Evolutionary conservation across 495 filamentous ascomycete species (phyloP), one percentile per base, ranked within the genome.

Genomic region (Tetracladium marchalianum): DNA sequence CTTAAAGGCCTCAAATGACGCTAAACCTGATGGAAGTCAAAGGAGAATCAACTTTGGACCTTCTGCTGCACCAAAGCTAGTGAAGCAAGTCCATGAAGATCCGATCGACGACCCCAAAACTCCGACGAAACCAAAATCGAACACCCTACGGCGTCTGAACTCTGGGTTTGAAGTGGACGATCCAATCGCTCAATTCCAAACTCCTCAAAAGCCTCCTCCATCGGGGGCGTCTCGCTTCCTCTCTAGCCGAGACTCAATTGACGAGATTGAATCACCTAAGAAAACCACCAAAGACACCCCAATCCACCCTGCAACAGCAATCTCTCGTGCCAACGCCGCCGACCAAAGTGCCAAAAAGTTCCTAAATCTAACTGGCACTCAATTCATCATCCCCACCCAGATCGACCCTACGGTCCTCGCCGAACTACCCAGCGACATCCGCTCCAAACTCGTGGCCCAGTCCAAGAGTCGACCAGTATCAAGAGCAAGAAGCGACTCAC

Each of bases 331-430:
- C 15, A 72, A 70, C 10, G 70, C 77, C 24, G 67, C 69, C 31
- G 80, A 84, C 50, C 62, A 59, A 24, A 76, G 77, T 53, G 66
- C 75, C 49, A 71, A 70, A 24, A 82, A 77, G 41, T 77, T 81
- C 2, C 64, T 94, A 12, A 94, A 96, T 55, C 78, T 83, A 0
- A 63, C 73, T 3, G 89, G 89, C 0, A 90, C 87, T 9, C 89
- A 96, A 59, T 95, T 95, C 60, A 77, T 95, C 49, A 64, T 96
- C 55, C 89, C 89, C 3, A 79, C 79, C 4, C 82, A 89, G 51
- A 67, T 84, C 9, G 89, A 96, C 56, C 82, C 80, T 0, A 64
- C 69, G 27, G 80, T 90, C 1, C 64, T 92, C 24, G 80, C 80
- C 1, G 87, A 92, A 56, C 73, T 94, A 2, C 87, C 86, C 2